Conservation (phyloP, 768 basidiomycete species). For the Naganishia vishniacii region DNA sequence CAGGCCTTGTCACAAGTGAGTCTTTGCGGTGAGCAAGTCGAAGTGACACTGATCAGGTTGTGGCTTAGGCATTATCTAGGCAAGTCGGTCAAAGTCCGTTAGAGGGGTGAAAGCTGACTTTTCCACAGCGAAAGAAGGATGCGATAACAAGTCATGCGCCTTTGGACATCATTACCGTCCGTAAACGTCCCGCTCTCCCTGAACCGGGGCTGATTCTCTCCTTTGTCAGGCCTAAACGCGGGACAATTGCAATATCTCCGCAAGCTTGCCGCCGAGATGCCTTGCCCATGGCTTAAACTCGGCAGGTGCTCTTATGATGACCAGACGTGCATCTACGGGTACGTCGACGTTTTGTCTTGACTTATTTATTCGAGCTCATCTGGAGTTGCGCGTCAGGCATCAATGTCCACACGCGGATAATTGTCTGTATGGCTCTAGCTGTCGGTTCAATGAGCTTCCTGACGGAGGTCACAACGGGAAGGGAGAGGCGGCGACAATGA, state of each 20-base stretch:
- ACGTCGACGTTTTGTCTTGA: slow-evolving; percentile 1
- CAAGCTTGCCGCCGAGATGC: slow-evolving; percentile 38
- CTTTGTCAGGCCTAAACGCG: slow-evolving; percentile 5
- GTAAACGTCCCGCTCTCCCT: neutral
- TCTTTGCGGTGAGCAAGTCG: neutral
- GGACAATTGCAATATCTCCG: slow-evolving; percentile 35
- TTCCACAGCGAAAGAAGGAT: slow-evolving; percentile 37
- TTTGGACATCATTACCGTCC: slow-evolving; percentile 42
- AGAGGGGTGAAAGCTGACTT: neutral
- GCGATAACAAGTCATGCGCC: slow-evolving; percentile 33
- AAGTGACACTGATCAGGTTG: neutral
- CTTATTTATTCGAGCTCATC: neutral
- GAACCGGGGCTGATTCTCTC: neutral
- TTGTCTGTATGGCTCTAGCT: slow-evolving; percentile 28
- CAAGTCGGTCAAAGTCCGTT: slow-evolving; percentile 18
- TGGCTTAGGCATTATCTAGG: slow-evolving; percentile 31
- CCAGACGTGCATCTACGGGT: slow-evolving; percentile 42
- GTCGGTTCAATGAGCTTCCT: slow-evolving; percentile 27
- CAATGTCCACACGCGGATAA: slow-evolving; percentile 33
- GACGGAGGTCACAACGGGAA: slow-evolving; percentile 20
- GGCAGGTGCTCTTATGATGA: slow-evolving; percentile 36
- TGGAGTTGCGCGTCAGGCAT: slow-evolving; percentile 29
- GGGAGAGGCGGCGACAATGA: slow-evolving; percentile 15
- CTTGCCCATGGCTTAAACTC: slow-evolving; percentile 36
- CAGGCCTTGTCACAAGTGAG: slow-evolving; percentile 46